Base-by-base conservation (phyloP, 208 protist genomes). In the Angomonas ambiguus region DNA sequence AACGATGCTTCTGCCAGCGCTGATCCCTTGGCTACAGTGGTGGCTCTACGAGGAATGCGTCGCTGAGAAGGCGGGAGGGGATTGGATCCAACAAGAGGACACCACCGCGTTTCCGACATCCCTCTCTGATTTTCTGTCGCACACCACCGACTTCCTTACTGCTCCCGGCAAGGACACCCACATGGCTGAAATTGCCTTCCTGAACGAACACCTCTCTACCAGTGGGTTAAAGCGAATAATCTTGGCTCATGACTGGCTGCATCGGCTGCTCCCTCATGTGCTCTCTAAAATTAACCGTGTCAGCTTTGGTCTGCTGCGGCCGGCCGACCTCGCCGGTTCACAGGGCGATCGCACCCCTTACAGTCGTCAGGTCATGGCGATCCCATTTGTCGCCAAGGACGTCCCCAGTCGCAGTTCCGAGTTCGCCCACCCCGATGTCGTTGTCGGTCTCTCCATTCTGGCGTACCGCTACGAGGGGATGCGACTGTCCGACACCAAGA, bases 331-430 rank as follows among this genome's bases (percentile, higher is more conserved):
- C 65, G 71, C 80, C n/a, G 51, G 28, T 5, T 31, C 41, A 38
- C 72, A 62, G 27, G 65, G 45, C 48, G 41, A 72, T 6, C 68
- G 65, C 16, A 94, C 94, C 76, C 93, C 94, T 3, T 77, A 81
- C 53, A 91, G 88, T 61, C 84, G 93, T 1, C 68, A 73, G 51
- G 67, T 96, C 67, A 92, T 93, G 69, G 95, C 95, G 1, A 81
- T 98, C 5, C 96, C 96, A 0, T 98, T 98, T 67, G 92, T 98
- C 42, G 96, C 95, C 53, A 98, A 98, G 81, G 96, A 98, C 55
- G 91, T 97, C 31, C 96, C 96, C 24, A 97, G 91, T 38, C 79
- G 81, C 41, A 91, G 87, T 49, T 95, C 85, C 57, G 96, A 98
- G 80, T 98, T 98, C 62, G 94, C 95, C 8, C 95, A 98, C 62